Conservation (phyloP, 2,329 filamentous ascomycete species). For the Aspergillus ochraceoroseus region DNA sequence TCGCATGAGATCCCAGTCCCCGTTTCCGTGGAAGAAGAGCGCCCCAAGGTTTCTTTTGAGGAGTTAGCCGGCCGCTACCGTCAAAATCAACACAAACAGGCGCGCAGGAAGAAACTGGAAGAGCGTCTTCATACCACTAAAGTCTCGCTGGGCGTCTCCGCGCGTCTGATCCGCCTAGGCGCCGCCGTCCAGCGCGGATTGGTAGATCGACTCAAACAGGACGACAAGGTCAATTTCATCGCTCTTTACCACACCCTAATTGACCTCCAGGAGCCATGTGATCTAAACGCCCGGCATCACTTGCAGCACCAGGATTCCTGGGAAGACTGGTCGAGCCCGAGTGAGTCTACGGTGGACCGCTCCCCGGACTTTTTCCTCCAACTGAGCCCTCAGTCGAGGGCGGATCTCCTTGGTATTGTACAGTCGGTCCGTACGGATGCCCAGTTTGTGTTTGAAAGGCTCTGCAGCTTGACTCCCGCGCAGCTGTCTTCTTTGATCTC, state of each 20-base stretch:
- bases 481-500: slow-evolving; percentile 74
- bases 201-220: slow-evolving; percentile 44
- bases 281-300: slow-evolving; percentile 32
- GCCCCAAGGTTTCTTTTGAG: slow-evolving; percentile 38
- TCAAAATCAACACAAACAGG: slow-evolving; percentile 41
- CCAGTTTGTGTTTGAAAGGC: slow-evolving; percentile 76
- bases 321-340: slow-evolving; percentile 30
- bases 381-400: slow-evolving; percentile 68
- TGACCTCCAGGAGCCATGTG: slow-evolving; percentile 44
- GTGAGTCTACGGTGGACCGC: slow-evolving; percentile 37
- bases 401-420: slow-evolving; percentile 73
- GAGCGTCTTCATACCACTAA: slow-evolving; percentile 40
- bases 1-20: slow-evolving; percentile 14
- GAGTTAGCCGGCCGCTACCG: slow-evolving; percentile 43
- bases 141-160: slow-evolving; percentile 42
- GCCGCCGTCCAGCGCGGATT: slow-evolving; percentile 43
- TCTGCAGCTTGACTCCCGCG: slow-evolving; percentile 67
- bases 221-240: slow-evolving; percentile 45
- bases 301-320: slow-evolving; percentile 34
- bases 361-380: slow-evolving; percentile 51
- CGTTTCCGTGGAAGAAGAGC: slow-evolving; percentile 18
- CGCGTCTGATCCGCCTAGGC: slow-evolving; percentile 41
- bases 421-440: slow-evolving; percentile 78
- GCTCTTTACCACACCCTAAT: slow-evolving; percentile 43
- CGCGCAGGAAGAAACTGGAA: slow-evolving; percentile 39